phyloP scores from a whole-genome alignment of 331 rosid genomes.

The Malus hybrid region DNA sequence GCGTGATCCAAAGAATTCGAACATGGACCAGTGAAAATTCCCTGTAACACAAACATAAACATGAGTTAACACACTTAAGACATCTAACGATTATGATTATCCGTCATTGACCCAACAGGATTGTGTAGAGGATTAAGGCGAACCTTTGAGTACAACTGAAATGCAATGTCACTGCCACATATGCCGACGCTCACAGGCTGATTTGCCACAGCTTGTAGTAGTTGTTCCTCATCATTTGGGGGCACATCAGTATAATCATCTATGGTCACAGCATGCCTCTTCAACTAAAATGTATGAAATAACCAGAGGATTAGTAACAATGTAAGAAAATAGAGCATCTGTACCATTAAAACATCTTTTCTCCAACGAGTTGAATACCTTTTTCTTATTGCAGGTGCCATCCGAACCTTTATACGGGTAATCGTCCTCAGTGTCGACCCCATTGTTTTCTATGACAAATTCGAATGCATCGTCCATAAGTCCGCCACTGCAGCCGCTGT shows the following conservation, averaged over 20 bases:
- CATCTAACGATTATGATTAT: too few relatives aligned
- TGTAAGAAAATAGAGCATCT: background rate
- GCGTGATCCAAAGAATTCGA: conserved; percentile 82
- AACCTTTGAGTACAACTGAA: conserved; percentile 72
- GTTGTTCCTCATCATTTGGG: conserved; percentile 44
- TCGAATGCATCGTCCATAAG: conserved; percentile 78
- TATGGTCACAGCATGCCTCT: conserved; percentile 61
- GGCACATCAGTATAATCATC: conserved; percentile 70
- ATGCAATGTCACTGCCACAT: conserved; percentile 75
- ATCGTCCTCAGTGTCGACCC: conserved; percentile 80
- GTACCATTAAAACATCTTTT: background rate
- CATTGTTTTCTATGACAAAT: conserved; percentile 66
- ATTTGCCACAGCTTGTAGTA: conserved; percentile 63
- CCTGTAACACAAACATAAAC: conserved; percentile 35
- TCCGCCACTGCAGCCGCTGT: conserved; percentile 80
- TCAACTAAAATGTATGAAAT: conserved; percentile 37
- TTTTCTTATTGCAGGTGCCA: conserved; percentile 45
- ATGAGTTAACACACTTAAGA: background rate
- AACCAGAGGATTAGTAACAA: background rate
- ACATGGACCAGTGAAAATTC: conserved; percentile 83
- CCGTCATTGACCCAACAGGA: too few relatives aligned
- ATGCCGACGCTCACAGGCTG: conserved; percentile 96
- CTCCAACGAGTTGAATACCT: conserved; percentile 30
- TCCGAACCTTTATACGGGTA: conserved; percentile 50
- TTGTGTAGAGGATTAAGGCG: conserved; percentile 13